Base-by-base conservation (phyloP, 768 basidiomycete species). In the Mrakia hoshinonis region DNA sequence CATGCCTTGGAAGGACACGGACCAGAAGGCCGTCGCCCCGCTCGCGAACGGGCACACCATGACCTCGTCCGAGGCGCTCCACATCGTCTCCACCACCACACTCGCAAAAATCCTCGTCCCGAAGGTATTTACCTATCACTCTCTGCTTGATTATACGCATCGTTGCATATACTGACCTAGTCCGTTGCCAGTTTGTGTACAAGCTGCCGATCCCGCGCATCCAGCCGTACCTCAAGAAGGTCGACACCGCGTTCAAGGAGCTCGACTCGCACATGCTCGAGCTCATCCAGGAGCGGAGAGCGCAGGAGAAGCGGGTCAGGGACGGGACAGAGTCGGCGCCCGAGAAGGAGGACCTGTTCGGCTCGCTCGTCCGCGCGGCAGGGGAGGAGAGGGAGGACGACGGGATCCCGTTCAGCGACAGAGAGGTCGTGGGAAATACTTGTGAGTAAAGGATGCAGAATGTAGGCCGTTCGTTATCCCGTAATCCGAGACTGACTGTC, bases 341-440 rank as follows among this genome's bases (percentile, higher is more conserved):
- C 31, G 34, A 38, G 26, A 68, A 68, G 67, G 52, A 43, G 24
- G 67, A 70, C 36, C 34, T 70, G 60, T 70, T 70, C 26, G 36
- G 49, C 4, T 43, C 36, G 22, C 34, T 70, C 46, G 39, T 62
- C 1, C 31, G 43, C 12, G 47, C 31, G 18, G 60, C 55, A 22
- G 48, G 29, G 43, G 60, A 52, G 29, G 62, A 70, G 34, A 22
- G 54, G 26, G 69, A 70, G n/a, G 69, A 47, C 13, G 60, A 51
- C 24, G 69, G 38, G 1, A 24, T 18, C 24, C 34, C 34, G 26
- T 61, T 69, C 38, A 46, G 46, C 6, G 68, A 69, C 34, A 26
- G 68, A 48, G 68, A 69, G 58, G 60, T 70, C 1, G 13, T 70
- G 3, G 69, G 69, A 11, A 70, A 70, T 34, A 63, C 69, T 4